Evolutionary conservation across 1,284 basidiomycete species (phyloP).

Genomic region (Rhodotorula sp.): DNA sequence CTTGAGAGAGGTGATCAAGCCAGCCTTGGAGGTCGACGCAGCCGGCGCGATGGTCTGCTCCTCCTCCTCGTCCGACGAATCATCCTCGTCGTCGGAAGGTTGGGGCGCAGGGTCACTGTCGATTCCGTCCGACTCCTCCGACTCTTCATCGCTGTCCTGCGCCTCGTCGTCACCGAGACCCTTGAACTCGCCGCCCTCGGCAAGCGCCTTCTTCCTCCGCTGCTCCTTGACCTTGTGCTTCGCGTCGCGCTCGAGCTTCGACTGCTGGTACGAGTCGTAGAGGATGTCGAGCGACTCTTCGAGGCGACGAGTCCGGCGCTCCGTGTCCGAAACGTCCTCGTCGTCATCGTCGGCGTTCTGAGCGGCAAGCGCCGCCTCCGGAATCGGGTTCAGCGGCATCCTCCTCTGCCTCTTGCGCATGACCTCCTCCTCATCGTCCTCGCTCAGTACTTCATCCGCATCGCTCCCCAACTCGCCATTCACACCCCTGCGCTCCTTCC

Average conservation of each 20-base stretch:
- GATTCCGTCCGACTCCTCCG: constrained; percentile 37
- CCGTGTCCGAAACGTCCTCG: constrained; percentile 47
- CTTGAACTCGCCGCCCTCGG: constrained; percentile 65
- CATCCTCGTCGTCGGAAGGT: constrained; percentile 41
- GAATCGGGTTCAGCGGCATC: constrained; percentile 51
- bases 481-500: constrained; percentile 51
- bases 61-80: constrained; percentile 60
- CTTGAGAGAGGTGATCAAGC: constrained; percentile 40
- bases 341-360: constrained; percentile 72
- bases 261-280: constrained; percentile 83
- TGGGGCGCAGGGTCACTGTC: constrained; percentile 47
- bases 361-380: constrained; percentile 51
- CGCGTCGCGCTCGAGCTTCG: constrained; percentile 78
- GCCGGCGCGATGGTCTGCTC: constrained; percentile 42
- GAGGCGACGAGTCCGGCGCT: constrained; percentile 59
- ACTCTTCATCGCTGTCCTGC: constrained; percentile 45
- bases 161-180: constrained; percentile 61
- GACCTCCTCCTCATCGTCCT: constrained; percentile 54
- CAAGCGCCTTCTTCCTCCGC: constrained; percentile 65
- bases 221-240: constrained; percentile 87
- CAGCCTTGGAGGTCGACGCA: constrained; percentile 31
- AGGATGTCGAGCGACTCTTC: constrained; percentile 84
- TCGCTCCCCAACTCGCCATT: constrained; percentile 41
- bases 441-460: constrained; percentile 45
- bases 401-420: neutral